Conservation (phyloP, 768 basidiomycete genomes). For the Trametes cubensis region DNA sequence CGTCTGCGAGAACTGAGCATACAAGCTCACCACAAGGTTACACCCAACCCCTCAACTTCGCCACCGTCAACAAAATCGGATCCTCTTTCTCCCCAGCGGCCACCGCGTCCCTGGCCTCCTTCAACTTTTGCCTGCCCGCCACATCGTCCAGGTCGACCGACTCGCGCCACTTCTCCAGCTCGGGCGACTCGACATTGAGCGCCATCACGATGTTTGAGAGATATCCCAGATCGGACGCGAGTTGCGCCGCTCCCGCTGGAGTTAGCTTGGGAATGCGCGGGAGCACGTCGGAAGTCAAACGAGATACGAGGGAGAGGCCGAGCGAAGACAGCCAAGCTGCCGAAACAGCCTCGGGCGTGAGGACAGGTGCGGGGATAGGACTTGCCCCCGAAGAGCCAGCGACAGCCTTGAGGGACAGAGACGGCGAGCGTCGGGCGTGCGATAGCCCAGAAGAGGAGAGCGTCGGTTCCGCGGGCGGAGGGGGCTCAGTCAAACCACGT, state of each 20-base stretch:
- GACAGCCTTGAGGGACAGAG: slow-evolving; percentile 36
- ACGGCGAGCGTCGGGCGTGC: slow-evolving; percentile 40
- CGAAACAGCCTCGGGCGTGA: slow-evolving; percentile 80
- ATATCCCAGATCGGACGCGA: slow-evolving; percentile 86
- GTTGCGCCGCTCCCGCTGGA: slow-evolving; percentile 73
- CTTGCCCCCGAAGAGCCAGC: slow-evolving; percentile 8
- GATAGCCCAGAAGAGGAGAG: slow-evolving; percentile 17
- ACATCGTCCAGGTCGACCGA: slow-evolving; percentile 64
- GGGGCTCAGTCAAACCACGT: slow-evolving; percentile 48
- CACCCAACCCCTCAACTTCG: slow-evolving; percentile 28
- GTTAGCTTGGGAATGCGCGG: slow-evolving; percentile 71
- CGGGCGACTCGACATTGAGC: slow-evolving; percentile 84
- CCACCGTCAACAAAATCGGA: slow-evolving; percentile 22
- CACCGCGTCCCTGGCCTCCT: slow-evolving; percentile 17
- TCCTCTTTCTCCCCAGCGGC: slow-evolving; percentile 18
- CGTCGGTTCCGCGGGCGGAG: slow-evolving; percentile 23
- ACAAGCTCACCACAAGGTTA: not conserved
- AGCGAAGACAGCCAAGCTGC: slow-evolving; percentile 92
- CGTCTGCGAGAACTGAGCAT: not conserved
- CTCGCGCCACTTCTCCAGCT: slow-evolving; percentile 79
- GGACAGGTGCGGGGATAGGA: slow-evolving; percentile 13
- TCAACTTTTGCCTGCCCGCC: slow-evolving; percentile 33
- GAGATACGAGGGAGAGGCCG: slow-evolving; percentile 74
- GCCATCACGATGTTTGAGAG: slow-evolving; percentile 88
- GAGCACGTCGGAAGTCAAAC: slow-evolving; percentile 71